A percentile compares a stretch with the other conserved stretches of the same genome.
Conservation (phyloP, 441 rosid species). For the Aquilaria agallochum region DNA sequence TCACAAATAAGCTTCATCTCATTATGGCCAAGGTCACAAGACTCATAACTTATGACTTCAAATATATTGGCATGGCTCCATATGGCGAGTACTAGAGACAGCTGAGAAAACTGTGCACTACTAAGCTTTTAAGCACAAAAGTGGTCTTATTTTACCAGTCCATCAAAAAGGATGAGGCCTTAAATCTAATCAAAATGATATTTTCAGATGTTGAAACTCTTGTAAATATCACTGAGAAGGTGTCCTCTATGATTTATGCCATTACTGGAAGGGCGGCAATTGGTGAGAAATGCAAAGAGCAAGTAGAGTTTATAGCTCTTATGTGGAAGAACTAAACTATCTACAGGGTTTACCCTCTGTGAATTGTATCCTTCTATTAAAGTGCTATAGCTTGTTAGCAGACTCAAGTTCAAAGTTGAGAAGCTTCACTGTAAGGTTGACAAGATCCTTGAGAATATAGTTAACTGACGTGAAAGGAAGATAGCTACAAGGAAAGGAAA, state of each 20-base stretch:
- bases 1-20: conserved; percentile 15
- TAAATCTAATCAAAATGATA: no score
- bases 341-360: conserved; percentile 16
- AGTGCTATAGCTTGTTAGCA: conserved; percentile 17
- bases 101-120: no score
- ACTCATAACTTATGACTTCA: conserved; percentile 10
- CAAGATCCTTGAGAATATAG: conserved; percentile 19
- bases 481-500: conserved; percentile 3
- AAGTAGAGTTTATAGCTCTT: conserved; percentile 13
- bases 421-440: conserved; percentile 15
- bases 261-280: conserved; percentile 23
- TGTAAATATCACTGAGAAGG: conserved; percentile 12
- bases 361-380: conserved; percentile 30
- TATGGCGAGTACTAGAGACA: no score
- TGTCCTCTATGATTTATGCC: conserved; percentile 10
- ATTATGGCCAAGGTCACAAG: background rate
- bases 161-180: no score
- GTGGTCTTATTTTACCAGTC: no score
- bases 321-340: conserved; percentile 9
- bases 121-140: no score
- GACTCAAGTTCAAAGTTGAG: conserved; percentile 11
- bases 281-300: conserved; percentile 14
- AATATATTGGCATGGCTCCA: conserved; percentile 18
- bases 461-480: conserved; percentile 16
- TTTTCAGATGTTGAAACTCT: no score